Evolutionary conservation across 768 basidiomycete species (phyloP), one percentile per base, ranked within the genome.

Genomic region (Calvatia gigantea): DNA sequence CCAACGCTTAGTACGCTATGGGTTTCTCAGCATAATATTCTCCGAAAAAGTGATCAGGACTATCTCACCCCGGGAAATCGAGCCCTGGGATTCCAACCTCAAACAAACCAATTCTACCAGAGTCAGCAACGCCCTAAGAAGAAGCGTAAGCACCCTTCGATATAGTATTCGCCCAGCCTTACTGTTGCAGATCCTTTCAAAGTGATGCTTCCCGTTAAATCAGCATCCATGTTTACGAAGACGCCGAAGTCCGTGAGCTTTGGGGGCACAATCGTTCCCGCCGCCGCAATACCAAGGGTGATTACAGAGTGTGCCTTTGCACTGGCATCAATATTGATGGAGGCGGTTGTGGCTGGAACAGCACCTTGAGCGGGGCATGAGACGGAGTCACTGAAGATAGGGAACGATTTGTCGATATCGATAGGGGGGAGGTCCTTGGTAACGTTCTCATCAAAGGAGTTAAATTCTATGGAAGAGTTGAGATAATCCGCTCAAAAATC

Each of bases 391-490:
- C 60, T 46, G 45, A 67, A 54, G 25, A 66, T 27, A 12, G 62
- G 62, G 38, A 62, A 60, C n/a, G 47, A 41, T 44, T 65, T 58
- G 59, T 63, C 53, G 35, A 68, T 21, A 45, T 62, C 57, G 11
- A 67, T 19, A 17, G 64, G 64, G 7, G 60, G 60, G 23, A 67
- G 58, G n/a, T 45, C 54, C 45, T 62, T 59, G 15, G 59, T 61
- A 32, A 63, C 25, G n/a, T 14, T 42, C 32, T 65, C 45, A 28
- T 66, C 60, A 32, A 65, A 61, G 35, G 37, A 51, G 47, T 65
- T 65, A 51, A 65, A 64, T 4, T 21, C 32, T 35, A 11, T n/a
- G 31, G 39, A 31, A 19, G 39, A 50, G 44, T 31, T 41, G 7
- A 41, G 25, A 52, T 6, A 31, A 42, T 7, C 14, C 15, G 25